Conservation (phyloP, 2,329 filamentous ascomycete species). For the Myotisia sp. region DNA sequence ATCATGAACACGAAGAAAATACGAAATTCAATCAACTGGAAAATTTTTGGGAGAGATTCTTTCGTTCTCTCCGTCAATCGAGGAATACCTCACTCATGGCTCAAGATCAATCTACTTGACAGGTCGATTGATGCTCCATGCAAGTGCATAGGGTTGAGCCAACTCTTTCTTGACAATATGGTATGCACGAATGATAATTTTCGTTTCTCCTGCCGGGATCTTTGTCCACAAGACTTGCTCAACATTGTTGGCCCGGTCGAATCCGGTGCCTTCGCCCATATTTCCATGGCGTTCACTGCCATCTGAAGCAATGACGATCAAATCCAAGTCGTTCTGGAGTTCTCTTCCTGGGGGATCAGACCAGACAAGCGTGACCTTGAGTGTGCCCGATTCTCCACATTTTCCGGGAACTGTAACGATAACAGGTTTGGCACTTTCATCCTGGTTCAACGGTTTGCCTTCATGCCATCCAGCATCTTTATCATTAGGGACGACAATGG, state of each 20-base stretch:
- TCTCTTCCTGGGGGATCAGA: constrained; percentile 11
- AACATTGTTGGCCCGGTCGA: constrained; percentile 14
- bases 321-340: constrained; percentile 14
- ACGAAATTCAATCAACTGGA: no score
- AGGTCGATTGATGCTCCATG: constrained; percentile 10
- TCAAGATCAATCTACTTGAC: constrained; percentile 5
- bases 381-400: background rate
- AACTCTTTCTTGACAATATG: constrained; percentile 6
- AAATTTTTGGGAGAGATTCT: no score
- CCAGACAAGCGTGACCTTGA: constrained; percentile 15
- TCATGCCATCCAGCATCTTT: constrained; percentile 7
- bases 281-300: constrained; percentile 14
- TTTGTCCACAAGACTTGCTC: constrained; percentile 14
- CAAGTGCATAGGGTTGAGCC: constrained; percentile 11
- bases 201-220: constrained; percentile 6
- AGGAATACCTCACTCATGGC: no score
- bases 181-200: constrained; percentile 6
- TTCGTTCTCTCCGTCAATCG: no score
- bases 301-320: constrained; percentile 10
- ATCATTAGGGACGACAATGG: constrained; percentile 8
- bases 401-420: constrained; percentile 8
- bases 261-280: constrained; percentile 9
- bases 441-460: constrained; percentile 5
- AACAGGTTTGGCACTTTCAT: constrained; percentile 5
- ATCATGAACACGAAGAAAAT: no score